These are phyloP conservation scores for Penicillium concentricum DNA, from an alignment of 2,329 filamentous ascomycete genomes.

Conservation along the genomic window DNA sequence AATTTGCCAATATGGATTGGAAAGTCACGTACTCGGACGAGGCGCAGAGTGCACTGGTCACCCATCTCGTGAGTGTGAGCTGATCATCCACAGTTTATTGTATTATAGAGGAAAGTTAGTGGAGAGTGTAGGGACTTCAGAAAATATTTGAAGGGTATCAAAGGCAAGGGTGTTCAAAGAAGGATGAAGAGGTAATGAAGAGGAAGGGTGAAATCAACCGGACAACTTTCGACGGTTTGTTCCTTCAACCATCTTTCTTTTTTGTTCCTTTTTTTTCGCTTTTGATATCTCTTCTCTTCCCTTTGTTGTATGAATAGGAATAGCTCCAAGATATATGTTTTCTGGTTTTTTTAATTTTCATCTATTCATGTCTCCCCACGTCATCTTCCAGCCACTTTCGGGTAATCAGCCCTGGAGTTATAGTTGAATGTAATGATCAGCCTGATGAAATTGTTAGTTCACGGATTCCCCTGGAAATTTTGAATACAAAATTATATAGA, in stretches of 20 bases:
- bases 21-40: constrained; percentile 13
- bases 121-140: background rate
- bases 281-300: too few species aligned
- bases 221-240: background rate
- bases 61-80: constrained; percentile 7
- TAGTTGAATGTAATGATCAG: background rate
- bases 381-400: background rate
- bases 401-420: too few species aligned
- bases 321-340: too few species aligned
- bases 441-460: background rate
- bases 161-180: too few species aligned
- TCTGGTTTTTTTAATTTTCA: too few species aligned
- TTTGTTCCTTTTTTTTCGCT: background rate
- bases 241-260: background rate
- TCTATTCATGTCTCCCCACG: too few species aligned
- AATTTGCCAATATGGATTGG: background rate
- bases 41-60: constrained; percentile 15
- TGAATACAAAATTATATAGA: background rate
- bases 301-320: too few species aligned
- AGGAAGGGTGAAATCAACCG: background rate
- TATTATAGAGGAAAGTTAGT: too few species aligned
- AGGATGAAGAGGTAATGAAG: background rate
- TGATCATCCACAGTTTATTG: background rate
- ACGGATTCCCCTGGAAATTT: background rate
- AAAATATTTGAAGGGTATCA: too few species aligned